Evolutionary conservation across 345 rosid genomes (phyloP).

Genomic region (Brassica rapa): DNA sequence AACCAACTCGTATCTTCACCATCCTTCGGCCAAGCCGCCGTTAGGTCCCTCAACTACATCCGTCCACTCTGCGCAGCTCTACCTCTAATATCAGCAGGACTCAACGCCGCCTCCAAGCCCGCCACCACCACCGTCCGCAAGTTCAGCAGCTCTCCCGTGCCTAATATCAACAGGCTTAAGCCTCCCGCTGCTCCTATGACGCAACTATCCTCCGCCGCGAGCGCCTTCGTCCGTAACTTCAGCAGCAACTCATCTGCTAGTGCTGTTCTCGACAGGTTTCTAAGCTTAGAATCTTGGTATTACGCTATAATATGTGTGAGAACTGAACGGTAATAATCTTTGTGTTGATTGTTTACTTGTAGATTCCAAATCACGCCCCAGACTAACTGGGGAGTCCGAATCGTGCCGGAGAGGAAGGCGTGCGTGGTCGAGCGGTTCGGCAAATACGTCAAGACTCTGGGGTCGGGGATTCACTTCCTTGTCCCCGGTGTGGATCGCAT

Average conservation of each 20-base stretch:
- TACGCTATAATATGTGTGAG: background rate
- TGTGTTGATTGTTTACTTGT: background rate
- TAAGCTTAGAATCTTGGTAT: background rate
- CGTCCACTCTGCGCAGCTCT: conserved; percentile 11
- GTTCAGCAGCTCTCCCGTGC: background rate
- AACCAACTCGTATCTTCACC: background rate
- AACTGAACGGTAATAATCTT: background rate
- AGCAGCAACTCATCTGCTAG: background rate
- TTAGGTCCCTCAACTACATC: background rate
- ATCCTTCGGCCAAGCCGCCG: background rate
- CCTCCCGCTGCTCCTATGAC: background rate
- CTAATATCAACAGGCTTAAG: background rate
- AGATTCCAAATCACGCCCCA: conserved; percentile 78
- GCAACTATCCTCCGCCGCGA: background rate
- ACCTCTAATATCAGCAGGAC: background rate
- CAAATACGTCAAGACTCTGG: conserved; percentile 70
- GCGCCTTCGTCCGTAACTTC: background rate
- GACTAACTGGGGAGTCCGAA: conserved; percentile 82
- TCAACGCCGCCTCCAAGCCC: background rate
- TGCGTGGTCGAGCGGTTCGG: conserved; percentile 90
- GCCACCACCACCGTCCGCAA: background rate
- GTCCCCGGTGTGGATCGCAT: conserved; percentile 87
- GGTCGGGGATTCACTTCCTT: conserved; percentile 85
- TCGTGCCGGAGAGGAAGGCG: conserved; percentile 90
- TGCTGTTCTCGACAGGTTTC: background rate